Evolutionary conservation across 225 moss, liverwort and hornwort species (phyloP).

Genomic region (Physcomitrellopsis africana): DNA sequence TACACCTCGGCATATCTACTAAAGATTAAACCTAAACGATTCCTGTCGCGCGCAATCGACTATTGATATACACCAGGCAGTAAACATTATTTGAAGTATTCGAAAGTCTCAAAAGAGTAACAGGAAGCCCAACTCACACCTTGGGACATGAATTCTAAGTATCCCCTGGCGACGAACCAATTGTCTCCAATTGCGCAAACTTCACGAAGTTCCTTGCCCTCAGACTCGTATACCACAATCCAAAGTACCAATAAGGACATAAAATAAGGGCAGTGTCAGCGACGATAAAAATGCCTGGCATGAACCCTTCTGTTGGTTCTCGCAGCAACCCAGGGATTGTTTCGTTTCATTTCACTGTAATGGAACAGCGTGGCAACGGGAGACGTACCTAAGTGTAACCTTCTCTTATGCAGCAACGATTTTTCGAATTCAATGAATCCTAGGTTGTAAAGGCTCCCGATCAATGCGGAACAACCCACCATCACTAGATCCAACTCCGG

Average conservation of each 20-base stretch:
- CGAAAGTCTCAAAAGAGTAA: background rate
- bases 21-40: background rate
- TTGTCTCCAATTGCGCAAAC: background rate
- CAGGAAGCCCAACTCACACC: background rate
- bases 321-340: background rate
- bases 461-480: background rate
- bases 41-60: background rate
- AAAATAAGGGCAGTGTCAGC: background rate
- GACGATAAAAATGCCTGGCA: background rate
- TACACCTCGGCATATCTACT: background rate
- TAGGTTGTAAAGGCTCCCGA: background rate
- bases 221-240: background rate
- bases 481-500: background rate
- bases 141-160: background rate
- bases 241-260: too few species aligned
- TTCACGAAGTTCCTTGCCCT: background rate
- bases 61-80: background rate
- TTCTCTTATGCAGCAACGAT: background rate
- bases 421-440: too few species aligned
- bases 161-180: background rate
- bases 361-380: background rate
- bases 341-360: background rate
- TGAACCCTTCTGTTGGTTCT: too few species aligned
- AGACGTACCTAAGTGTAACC: background rate
- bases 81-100: background rate